Conservation (phyloP, 2,329 filamentous ascomycete species). For the Claviceps cyperi region DNA sequence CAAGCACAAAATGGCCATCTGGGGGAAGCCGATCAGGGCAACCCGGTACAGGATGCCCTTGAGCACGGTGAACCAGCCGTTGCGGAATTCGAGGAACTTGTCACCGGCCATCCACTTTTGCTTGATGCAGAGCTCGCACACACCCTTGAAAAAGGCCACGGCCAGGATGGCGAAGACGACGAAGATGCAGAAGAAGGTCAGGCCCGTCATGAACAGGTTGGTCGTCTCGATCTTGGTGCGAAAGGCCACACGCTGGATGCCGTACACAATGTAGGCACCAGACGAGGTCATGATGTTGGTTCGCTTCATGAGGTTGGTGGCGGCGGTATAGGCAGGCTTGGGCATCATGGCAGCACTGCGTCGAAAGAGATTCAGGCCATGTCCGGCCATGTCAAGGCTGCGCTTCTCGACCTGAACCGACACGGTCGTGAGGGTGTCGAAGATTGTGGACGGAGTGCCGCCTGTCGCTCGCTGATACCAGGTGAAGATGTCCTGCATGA, state of each 20-base stretch:
- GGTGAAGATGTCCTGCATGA: slow-evolving; percentile 76
- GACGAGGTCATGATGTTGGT: slow-evolving; percentile 37
- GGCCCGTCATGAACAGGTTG: slow-evolving; percentile 85
- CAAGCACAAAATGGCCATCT: slow-evolving; percentile 77
- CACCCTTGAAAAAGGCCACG: slow-evolving; percentile 66
- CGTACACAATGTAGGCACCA: slow-evolving; percentile 51
- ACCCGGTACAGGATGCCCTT: slow-evolving; percentile 90
- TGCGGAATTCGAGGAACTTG: slow-evolving; percentile 85
- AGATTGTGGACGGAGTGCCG: slow-evolving; percentile 64
- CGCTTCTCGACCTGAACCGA: slow-evolving; percentile 75
- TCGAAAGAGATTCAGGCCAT: slow-evolving; percentile 32
- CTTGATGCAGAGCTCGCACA: slow-evolving; percentile 63
- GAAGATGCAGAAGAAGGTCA: slow-evolving; percentile 80
- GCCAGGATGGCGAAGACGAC: slow-evolving; percentile 58
- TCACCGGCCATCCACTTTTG: slow-evolving; percentile 67
- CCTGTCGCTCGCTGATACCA: slow-evolving; percentile 95
- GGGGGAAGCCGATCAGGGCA: slow-evolving; percentile 79
- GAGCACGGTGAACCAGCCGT: slow-evolving; percentile 82
- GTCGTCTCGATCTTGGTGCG: slow-evolving; percentile 62
- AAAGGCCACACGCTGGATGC: slow-evolving; percentile 82
- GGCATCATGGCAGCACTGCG: slow-evolving; percentile 40
- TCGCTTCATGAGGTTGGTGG: slow-evolving; percentile 35
- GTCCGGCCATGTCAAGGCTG: slow-evolving; percentile 24
- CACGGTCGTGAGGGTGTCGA: slow-evolving; percentile 57
- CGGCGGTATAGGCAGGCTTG: slow-evolving; percentile 19